Evolutionary conservation across 2,329 filamentous ascomycete genomes (phyloP), one percentile per base, ranked within the genome.

Genomic region (Atkinsonella hypoxylon): DNA sequence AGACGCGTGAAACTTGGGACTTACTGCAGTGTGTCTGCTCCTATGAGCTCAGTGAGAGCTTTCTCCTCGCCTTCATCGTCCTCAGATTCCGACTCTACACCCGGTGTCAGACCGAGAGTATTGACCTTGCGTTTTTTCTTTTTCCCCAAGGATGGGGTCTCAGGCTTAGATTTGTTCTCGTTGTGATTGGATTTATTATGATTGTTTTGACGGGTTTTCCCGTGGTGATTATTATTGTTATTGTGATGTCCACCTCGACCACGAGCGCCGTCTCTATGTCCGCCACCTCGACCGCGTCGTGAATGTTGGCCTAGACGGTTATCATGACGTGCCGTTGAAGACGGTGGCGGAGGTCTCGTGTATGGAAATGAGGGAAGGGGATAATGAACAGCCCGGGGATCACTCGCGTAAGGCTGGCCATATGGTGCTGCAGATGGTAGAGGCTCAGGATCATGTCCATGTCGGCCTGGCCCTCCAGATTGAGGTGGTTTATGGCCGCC

Each of bases 111-210:
- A 34, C 86, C 86, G 22, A 89, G 74, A 1, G 81, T 82, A 57
- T 86, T 86, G 39, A 79, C 80, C 69, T 82, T 84, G 51, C 82
- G 78, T 71, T 84, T 85, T 72, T 86, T 87, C 64, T 82, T 83
- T 64, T 82, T 83, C 52, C 72, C 73, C 22, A 70, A 69, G 58
- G 75, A 67, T 46, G 72, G 67, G 45, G 70, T 67, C 51, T 76
- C 69, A 48, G 58, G 54, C 53, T 67, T 67, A 39, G 58, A 57
- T 43, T 57, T 49, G 46, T 52, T 18, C 18, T 59, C 57, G 39
- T 49, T 52, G 8, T 53, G 54, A n/a, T 55, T 52, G 22, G 56
- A 45, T 39, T 57, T 57, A 32, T 61, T 58, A 17, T 59, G 50
- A 26, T 64, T 70, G 51, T 70, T 61, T n/a, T 63, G 61, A 20